Evolutionary conservation across 2,329 filamentous ascomycete species (phyloP).

Genomic region (Thermothelomyces thermophilus): DNA sequence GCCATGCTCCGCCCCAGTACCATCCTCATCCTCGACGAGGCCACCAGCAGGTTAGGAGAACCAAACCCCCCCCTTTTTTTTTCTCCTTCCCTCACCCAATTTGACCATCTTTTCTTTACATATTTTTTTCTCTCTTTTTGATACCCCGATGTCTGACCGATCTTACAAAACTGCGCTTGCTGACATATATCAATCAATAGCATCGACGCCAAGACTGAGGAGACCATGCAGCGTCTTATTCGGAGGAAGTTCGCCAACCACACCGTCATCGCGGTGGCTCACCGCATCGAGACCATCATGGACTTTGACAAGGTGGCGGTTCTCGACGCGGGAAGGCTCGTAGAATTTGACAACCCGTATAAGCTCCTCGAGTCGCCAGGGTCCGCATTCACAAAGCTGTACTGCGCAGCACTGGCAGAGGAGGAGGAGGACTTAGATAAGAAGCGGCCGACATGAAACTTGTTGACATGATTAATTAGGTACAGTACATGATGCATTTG

Average conservation of each 20-base stretch:
- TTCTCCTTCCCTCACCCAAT: too few species aligned
- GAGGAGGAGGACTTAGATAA: constrained; percentile 12
- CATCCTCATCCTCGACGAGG: constrained; percentile 42
- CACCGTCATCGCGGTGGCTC: constrained; percentile 42
- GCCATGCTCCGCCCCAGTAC: constrained; percentile 37
- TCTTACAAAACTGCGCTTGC: too few species aligned
- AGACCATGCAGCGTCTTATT: constrained; percentile 48
- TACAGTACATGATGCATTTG: too few species aligned
- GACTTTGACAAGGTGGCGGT: constrained; percentile 46
- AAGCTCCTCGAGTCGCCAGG: constrained; percentile 15
- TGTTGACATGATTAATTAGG: too few species aligned
- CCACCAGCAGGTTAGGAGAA: constrained; percentile 31
- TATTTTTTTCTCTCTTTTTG: neutral
- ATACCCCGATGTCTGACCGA: too few species aligned
- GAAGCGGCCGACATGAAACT: neutral
- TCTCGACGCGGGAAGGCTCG: constrained; percentile 35
- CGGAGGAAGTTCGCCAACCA: constrained; percentile 44
- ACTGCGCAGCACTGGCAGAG: constrained; percentile 12
- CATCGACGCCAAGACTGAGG: constrained; percentile 51
- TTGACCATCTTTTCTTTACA: neutral
- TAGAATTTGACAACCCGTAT: constrained; percentile 26
- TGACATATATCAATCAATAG: constrained; percentile 26
- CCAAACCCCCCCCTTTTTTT: too few species aligned
- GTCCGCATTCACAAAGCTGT: constrained; percentile 18
- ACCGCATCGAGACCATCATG: constrained; percentile 37